Percentiles rank a stretch among this genome's conserved stretches.
These are phyloP conservation scores for Pulveroboletus sp. DNA, from an alignment of 768 basidiomycete species.

Conservation along the genomic window DNA sequence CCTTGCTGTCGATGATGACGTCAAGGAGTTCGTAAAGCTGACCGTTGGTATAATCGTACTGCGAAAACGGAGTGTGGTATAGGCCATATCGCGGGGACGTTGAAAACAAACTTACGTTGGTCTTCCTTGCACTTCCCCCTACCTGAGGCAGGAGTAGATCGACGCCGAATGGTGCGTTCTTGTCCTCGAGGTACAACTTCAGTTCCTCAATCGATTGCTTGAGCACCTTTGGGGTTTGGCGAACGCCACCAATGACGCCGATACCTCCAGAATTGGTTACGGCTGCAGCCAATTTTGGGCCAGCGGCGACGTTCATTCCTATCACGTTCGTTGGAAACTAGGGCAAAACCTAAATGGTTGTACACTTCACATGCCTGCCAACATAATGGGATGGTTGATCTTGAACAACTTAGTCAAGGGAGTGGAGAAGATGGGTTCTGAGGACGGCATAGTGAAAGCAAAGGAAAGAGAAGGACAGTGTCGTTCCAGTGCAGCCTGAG, in stretches of 20 bases:
- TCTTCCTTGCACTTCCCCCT: conserved; percentile 79
- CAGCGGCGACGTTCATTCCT: conserved; percentile 81
- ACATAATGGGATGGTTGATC: conserved; percentile 80
- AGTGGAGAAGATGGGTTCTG: conserved; percentile 60
- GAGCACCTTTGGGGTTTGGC: conserved; percentile 69
- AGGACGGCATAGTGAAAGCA: conserved; percentile 55
- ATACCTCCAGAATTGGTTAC: conserved; percentile 91
- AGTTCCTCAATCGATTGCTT: conserved; percentile 65
- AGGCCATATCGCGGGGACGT: neutral
- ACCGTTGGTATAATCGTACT: conserved; percentile 75
- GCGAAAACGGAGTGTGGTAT: neutral
- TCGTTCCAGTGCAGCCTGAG: too few relatives aligned
- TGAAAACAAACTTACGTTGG: conserved; percentile 47
- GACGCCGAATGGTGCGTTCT: conserved; percentile 74
- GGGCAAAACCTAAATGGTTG: neutral
- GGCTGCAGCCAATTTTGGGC: conserved; percentile 78
- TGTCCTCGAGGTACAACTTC: conserved; percentile 69
- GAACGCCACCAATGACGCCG: conserved; percentile 84
- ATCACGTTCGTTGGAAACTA: neutral
- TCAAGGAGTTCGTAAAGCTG: conserved; percentile 74
- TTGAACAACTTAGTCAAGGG: conserved; percentile 72
- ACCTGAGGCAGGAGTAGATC: conserved; percentile 82
- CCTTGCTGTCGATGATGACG: conserved; percentile 69
- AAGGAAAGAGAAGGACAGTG: neutral
- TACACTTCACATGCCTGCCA: conserved; percentile 49